Evolutionary conservation across 208 protist species (phyloP).

Genomic region (Leishmania tropica): DNA sequence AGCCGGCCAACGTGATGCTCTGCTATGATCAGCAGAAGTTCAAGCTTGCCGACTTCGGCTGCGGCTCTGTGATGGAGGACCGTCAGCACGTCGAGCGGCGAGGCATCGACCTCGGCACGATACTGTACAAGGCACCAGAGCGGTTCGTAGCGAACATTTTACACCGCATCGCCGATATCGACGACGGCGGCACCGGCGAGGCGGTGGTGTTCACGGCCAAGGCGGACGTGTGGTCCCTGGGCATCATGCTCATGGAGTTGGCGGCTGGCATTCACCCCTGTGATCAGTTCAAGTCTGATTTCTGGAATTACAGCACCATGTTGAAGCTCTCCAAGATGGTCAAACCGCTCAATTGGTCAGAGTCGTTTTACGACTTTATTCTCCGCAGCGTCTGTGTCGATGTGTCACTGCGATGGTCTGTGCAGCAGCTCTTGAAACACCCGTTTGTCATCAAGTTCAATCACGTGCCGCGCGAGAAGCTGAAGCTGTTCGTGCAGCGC

Average conservation of each 20-base stretch:
- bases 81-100: constrained; percentile 38
- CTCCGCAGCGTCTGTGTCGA: constrained; percentile 65
- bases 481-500: constrained; percentile 78
- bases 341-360: constrained; percentile 81
- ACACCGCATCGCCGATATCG: constrained; percentile 21
- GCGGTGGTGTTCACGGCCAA: constrained; percentile 74
- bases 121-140: constrained; percentile 90
- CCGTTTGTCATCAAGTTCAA: constrained; percentile 77
- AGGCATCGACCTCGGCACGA: constrained; percentile 75
- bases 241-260: constrained; percentile 84
- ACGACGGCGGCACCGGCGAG: constrained; percentile 14
- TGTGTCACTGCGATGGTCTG: constrained; percentile 56
- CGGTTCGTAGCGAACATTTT: constrained; percentile 32
- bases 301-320: constrained; percentile 81
- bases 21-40: constrained; percentile 69
- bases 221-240: constrained; percentile 90
- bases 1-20: constrained; percentile 96
- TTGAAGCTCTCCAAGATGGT: constrained; percentile 81
- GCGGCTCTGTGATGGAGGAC: constrained; percentile 71
- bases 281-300: constrained; percentile 85
- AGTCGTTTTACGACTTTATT: constrained; percentile 80
- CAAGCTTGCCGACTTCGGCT: constrained; percentile 91
- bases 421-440: constrained; percentile 68
- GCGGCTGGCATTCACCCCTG: constrained; percentile 77
- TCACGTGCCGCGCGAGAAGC: constrained; percentile 61